Conservation (phyloP, 768 basidiomycete genomes). For the Calvatia gigantea region DNA sequence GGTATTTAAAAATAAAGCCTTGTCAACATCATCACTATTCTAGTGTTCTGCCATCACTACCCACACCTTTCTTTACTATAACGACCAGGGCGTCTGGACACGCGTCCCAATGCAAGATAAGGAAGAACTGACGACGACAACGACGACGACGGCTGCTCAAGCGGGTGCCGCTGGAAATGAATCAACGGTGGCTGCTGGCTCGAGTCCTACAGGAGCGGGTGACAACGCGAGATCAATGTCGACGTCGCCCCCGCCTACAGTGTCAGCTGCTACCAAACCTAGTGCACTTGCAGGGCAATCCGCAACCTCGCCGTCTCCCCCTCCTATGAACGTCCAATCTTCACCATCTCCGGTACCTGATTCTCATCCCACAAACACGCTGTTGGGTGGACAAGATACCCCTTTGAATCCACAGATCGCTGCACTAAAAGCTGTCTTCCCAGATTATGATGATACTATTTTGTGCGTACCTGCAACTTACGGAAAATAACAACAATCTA, state of each 20-base stretch:
- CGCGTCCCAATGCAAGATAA: slow-evolving; percentile 2
- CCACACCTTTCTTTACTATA: not conserved
- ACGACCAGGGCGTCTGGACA: not conserved
- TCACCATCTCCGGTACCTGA: slow-evolving; percentile 1
- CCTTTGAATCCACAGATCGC: slow-evolving; percentile 47
- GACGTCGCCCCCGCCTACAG: not conserved
- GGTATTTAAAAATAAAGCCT: not conserved
- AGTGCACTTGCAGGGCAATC: slow-evolving; percentile 1
- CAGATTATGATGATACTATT: slow-evolving; percentile 73
- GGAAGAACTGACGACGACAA: not conserved
- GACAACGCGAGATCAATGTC: not conserved
- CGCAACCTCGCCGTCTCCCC: not conserved
- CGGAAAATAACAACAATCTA: not conserved
- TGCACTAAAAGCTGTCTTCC: slow-evolving; percentile 66
- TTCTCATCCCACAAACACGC: not conserved
- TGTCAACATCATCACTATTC: not conserved
- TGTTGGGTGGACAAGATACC: slow-evolving; percentile 15
- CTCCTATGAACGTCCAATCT: not conserved
- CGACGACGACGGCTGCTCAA: not conserved
- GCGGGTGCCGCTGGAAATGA: not conserved
- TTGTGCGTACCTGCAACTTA: slow-evolving; percentile 41
- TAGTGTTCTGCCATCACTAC: slow-evolving; percentile 1
- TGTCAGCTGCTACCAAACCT: not conserved
- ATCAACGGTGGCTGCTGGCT: not conserved
- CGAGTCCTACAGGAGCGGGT: not conserved